These are phyloP conservation scores for Porcisia hertigi DNA, from an alignment of 208 protist genomes.

Conservation along the genomic window DNA sequence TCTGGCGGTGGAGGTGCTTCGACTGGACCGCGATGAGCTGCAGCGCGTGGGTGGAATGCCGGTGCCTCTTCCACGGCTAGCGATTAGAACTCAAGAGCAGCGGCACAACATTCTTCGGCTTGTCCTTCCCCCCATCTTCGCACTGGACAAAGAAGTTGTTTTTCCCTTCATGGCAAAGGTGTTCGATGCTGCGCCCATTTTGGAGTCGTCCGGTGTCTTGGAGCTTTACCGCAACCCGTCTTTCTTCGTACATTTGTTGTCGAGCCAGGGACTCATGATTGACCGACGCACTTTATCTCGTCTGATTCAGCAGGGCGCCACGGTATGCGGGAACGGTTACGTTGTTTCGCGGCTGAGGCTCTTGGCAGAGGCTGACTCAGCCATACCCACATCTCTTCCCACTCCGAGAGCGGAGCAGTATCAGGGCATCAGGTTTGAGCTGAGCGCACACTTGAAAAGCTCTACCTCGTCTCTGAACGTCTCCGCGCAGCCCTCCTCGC, in stretches of 20 bases:
- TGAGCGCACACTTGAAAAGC: not conserved
- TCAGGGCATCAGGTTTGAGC: constrained; percentile 15
- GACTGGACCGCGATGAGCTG: constrained; percentile 27
- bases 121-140: constrained; percentile 50
- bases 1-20: constrained; percentile 22
- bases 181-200: constrained; percentile 14
- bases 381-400: not conserved
- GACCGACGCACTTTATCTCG: constrained; percentile 17
- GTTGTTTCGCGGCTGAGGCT: constrained; percentile 44
- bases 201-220: constrained; percentile 25
- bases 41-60: constrained; percentile 3
- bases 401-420: constrained; percentile 16
- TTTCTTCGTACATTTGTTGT: constrained; percentile 46
- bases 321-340: constrained; percentile 52
- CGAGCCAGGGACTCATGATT: not conserved
- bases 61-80: constrained; percentile 8
- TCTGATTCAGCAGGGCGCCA: constrained; percentile 27
- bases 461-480: not conserved
- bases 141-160: constrained; percentile 35
- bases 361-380: constrained; percentile 3
- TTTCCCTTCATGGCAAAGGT: constrained; percentile 51
- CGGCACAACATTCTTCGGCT: constrained; percentile 21
- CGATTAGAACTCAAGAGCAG: constrained; percentile 12
- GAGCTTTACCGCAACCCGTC: constrained; percentile 55
- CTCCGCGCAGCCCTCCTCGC: not conserved